Base-by-base conservation (phyloP, 1,139 yeast species). In the Saccharomyces hybrid region DNA sequence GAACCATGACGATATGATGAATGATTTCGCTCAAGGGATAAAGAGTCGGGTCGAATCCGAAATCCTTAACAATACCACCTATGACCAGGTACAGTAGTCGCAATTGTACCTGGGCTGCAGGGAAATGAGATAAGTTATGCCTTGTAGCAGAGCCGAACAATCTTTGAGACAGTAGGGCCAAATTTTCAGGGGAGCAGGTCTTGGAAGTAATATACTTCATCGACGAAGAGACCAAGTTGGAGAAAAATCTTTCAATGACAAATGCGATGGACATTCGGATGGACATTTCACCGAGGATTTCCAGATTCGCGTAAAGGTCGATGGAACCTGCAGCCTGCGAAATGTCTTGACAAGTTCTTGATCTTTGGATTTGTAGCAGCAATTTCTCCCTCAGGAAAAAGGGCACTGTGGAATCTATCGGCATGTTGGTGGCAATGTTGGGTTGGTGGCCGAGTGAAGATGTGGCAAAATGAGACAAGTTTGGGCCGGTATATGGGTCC, bases 31-130 rank as follows among this genome's bases (percentile, higher is more conserved):
- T 78, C 34, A 86, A 65, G 1, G 86, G 83, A 56, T 77, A 75
- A 60, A 85, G 71, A 26, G 84, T 77, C 1, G 77, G 69, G 62
- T 87, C 89, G 65, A 87, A 86, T 1, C 95, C 95, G 71, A 85
- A 87, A 67, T 86, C 93, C 62, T 82, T 83, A 47, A 84, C 78
- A 61, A 89, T 81, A 14, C 84, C 83, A 1, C 95, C 95, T 28
- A 87, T 64, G 31, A 85, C 67, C 34, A 84, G 78, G 60, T 78
- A 78, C 50, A 87, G 72, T 23, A 63, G 49, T 52, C 62, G 60
- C 8, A 63, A 42, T 50, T 63, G 65, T 26, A 60, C 63, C 42
- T 62, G 63, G n/a, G 49, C 47, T 13, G 56, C 53, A 5, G 67
- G 64, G 51, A 66, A 30, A 32, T 57, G 61, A 16, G 55, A 51